Base-by-base conservation (phyloP, 805 yeast species). In the Yamadazyma insecticola region DNA sequence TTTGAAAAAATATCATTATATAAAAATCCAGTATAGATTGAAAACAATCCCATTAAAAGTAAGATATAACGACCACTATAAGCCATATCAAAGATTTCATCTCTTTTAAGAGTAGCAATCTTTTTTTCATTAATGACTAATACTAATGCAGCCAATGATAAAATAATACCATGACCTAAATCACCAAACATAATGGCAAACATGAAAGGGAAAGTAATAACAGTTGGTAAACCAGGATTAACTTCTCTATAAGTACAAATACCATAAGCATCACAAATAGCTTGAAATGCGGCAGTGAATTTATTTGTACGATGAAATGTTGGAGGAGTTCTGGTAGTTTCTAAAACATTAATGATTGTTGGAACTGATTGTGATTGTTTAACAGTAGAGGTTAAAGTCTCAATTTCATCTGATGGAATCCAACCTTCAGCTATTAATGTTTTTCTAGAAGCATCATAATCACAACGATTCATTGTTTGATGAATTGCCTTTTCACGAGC, bases 181-280 rank as follows among this genome's bases (percentile, higher is more conserved):
- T 92, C 98, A 68, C 98, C 98, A 68, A 92, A 92, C 98, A 92
- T 92, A 48, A 92, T 82, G 17, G 98, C 97, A 64, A 92, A 92
- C 95, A 92, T 84, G 57, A 92, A 92, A 15, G 98, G 98, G 67
- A 92, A 92, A 0, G 98, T 92, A 16, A 92, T 81, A 28, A 87
- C 76, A 1, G 98, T 90, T 4, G 98, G 90, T 41, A 92, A 67
- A 33, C 95, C 98, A 4, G 98, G 96, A 57, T 92, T 92, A 17
- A 92, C 92, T 59, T 92, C 98, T 47, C 87, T 81, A 62, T 92
- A 92, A 3, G 87, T 75, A 7, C 96, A 92, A 36, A 87, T 70
- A 47, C 97, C 98, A 59, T 92, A 92, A 3, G 97, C 92, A 57
- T 92, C 98, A 51, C 87, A 85, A 64, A 92, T 88, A 28, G 77